Base-by-base conservation (phyloP, 2,329 filamentous ascomycete species). In the Fonsecaea monophora region DNA sequence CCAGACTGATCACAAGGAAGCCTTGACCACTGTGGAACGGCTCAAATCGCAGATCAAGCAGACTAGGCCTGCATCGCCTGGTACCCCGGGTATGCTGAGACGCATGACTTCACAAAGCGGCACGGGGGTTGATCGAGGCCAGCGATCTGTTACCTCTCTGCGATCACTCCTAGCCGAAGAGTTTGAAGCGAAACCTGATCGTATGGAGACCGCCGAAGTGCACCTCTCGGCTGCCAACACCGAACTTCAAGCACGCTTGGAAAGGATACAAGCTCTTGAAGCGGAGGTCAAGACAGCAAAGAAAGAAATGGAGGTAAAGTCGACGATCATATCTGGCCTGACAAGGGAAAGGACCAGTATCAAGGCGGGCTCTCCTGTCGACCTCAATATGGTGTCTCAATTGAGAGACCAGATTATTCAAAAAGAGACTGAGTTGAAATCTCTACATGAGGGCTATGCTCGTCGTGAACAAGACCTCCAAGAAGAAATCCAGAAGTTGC, bases 241-340 rank as follows among this genome's bases (percentile, higher is more conserved):
- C 73, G 95, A 99, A 77, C 84, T 99, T 38, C 91, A 97, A 71
- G 85, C 85, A 9, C 89, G 94, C 50, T 94, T 94, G 45, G 94
- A 98, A 77, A 89, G 94, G 34, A 94, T 97, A 61, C 92, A 96
- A 75, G 89, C 94, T 73, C 84, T 99, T 13, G 95, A 99, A 78
- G 88, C 89, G 5, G 94, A 97, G 72, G 87, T 97, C 64, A 83
- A 89, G 32, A 89, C 88, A 3, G 87, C 93, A 25, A 95, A 92
- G 82, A 97, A 93, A 82, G 95, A 99, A 78, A 96, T 98, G 90
- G 95, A 99, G 76, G 89, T 87, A 69, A 99, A 99, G 86, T 93
- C 94, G 83, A 92, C 92, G 35, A 94, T 99, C 75, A 98, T 99
- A 73, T 92, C 92, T 35, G 95, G 95, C 6, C 84, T 99, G 70